Base-by-base conservation (phyloP, 495 filamentous ascomycete species). In the Aspergillus leporis region DNA sequence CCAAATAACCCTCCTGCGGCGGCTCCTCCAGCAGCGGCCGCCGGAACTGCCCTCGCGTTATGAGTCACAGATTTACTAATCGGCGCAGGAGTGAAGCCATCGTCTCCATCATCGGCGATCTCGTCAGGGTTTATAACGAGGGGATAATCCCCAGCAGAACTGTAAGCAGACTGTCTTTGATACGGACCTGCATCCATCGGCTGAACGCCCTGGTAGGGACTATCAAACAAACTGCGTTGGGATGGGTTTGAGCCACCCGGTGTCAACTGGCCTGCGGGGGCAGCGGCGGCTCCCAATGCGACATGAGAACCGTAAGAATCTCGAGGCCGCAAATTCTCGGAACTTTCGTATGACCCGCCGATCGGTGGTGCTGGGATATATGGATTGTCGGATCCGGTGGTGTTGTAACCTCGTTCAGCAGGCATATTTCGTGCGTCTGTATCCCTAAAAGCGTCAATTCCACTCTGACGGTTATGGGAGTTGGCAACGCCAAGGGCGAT, bases 71-170 rank as follows among this genome's bases (percentile, higher is more conserved):
- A 83, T 82, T 36, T 88, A 68, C 61, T 70, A 46, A 65, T 70
- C 23, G 70, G 74, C 68, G 68, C 75, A 61, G 62, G 73, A 56
- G 56, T 69, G 49, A 92, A 80, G 4, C 87, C 90, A 61, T 96
- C 92, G 63, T 96, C 92, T 8, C 88, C 91, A 64, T 96, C 91
- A 65, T 97, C 92, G 3, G 81, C 85, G 54, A 95, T 92, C 2
- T 87, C 86, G 59, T 88, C 83, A 0, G 91, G 91, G 66, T 96
- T 87, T 51, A 95, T 86, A 18, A 76, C 74, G 16, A 80, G 76
- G 7, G 81, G 58, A 59, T 74, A 60, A 83, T 70, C 56, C 63
- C 69, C 56, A 74, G 79, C 70, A 18, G 38, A 16, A 84, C 83
- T 78, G 30, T 82, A 85, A 5, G 79, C 77, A 2, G 87, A 87